A percentile compares a stretch with the other conserved stretches of the same genome.
Conservation (phyloP, 306 rosid genomes). For the Citrullus mucosospermus region DNA sequence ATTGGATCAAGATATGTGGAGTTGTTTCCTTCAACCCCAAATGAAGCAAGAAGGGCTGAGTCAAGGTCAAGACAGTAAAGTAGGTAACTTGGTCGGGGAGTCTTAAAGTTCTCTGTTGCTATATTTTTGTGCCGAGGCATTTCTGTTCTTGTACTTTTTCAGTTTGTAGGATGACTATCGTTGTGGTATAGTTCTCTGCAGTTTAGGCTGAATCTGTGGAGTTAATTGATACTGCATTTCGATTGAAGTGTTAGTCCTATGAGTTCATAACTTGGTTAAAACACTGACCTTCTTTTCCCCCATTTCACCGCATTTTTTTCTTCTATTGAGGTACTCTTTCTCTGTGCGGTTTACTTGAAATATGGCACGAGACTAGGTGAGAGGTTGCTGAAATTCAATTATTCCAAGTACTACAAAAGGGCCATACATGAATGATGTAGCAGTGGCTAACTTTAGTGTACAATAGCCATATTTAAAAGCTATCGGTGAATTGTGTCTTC, state of each 20-base stretch:
- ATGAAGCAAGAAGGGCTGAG: conserved; percentile 92
- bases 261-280: neutral
- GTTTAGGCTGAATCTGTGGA: neutral
- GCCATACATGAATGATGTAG: neutral
- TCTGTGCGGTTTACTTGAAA: neutral
- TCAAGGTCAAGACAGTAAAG: conserved; percentile 90
- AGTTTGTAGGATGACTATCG: neutral
- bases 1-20: conserved; percentile 98
- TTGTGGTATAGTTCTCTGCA: conserved; percentile 3
- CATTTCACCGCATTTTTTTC: neutral
- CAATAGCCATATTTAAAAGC: neutral
- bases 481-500: neutral
- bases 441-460: neutral
- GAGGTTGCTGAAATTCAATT: neutral
- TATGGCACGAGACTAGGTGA: neutral
- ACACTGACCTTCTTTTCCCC: neutral
- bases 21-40: conserved; percentile 93
- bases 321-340: neutral
- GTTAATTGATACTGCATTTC: neutral
- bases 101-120: neutral
- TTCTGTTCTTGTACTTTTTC: conserved; percentile 2
- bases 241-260: neutral
- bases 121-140: neutral
- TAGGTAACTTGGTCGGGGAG: neutral
- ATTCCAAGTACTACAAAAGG: neutral